Conservation (phyloP, 108 stramenopile species). For the Skeletonema marinoi region DNA sequence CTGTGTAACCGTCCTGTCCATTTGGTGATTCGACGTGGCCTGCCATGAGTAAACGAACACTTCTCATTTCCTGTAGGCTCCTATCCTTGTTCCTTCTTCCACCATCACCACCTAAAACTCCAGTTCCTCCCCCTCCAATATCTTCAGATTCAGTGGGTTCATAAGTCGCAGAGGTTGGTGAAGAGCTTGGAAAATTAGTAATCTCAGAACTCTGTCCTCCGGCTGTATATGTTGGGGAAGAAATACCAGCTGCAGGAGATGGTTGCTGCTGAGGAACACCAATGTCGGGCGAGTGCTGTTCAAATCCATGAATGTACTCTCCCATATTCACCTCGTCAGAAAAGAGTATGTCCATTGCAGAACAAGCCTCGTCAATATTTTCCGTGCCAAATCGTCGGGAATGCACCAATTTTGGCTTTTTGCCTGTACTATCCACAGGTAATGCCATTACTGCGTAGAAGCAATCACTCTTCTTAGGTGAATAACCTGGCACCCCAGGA, state of each 20-base stretch:
- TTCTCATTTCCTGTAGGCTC: slow-evolving; percentile 13
- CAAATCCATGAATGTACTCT: background rate
- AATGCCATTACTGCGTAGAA: slow-evolving; percentile 44
- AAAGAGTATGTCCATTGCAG: slow-evolving; percentile 34
- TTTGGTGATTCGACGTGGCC: slow-evolving; percentile 36
- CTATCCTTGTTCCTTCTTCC: background rate
- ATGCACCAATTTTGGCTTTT: slow-evolving; percentile 24
- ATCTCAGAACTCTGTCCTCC: background rate
- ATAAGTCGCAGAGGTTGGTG: background rate
- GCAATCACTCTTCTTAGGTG: slow-evolving; percentile 31
- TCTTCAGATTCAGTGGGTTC: background rate
- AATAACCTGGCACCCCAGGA: slow-evolving; percentile 17
- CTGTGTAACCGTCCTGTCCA: slow-evolving; percentile 20
- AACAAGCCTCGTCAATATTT: slow-evolving; percentile 29
- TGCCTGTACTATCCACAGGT: slow-evolving; percentile 6
- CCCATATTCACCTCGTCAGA: background rate
- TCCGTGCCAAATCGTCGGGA: slow-evolving; percentile 34
- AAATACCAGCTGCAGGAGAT: background rate
- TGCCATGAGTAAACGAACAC: slow-evolving; percentile 45
- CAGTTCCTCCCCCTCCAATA: background rate
- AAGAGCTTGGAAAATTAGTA: background rate
- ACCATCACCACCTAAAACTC: background rate
- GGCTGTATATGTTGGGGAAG: background rate
- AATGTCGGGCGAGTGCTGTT: background rate
- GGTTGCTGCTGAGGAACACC: background rate